Conservation (phyloP, 176 grass and related monocot genomes). For the Paspalum notatum region DNA sequence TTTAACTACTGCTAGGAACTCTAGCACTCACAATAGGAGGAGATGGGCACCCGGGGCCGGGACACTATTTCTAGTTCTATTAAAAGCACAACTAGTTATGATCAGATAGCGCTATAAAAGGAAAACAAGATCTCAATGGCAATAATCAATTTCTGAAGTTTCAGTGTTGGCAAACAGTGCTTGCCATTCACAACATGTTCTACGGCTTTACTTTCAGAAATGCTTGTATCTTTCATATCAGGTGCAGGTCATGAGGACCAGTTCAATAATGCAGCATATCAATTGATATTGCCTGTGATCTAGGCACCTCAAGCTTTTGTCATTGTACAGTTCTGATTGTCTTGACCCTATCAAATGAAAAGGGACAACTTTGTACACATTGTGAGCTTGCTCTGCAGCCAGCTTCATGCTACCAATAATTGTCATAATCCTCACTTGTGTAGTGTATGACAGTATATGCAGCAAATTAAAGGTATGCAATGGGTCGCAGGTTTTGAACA, state of each 20-base stretch:
- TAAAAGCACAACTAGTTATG: not conserved
- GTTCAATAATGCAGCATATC: slow-evolving; percentile 43
- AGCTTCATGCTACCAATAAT: slow-evolving; percentile 7
- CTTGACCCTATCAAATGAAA: slow-evolving; percentile 38
- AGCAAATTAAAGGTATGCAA: slow-evolving; percentile 19
- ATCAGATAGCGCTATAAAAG: slow-evolving; percentile 1
- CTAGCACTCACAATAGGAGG: not conserved
- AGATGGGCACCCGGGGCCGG: not conserved
- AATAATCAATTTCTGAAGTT: slow-evolving; percentile 20
- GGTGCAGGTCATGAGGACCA: slow-evolving; percentile 30
- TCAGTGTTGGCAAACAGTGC: not conserved
- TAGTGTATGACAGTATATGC: not conserved
- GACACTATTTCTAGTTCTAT: not conserved
- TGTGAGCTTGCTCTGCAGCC: slow-evolving; percentile 7
- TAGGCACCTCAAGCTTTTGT: slow-evolving; percentile 10
- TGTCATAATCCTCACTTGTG: slow-evolving; percentile 7
- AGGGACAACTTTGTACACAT: slow-evolving; percentile 10
- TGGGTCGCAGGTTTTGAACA: slow-evolving; percentile 17
- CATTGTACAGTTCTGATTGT: slow-evolving; percentile 9
- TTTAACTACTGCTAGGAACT: not conserved
- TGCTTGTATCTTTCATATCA: slow-evolving; percentile 37
- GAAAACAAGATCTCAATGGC: not conserved
- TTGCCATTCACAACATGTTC: slow-evolving; percentile 7
- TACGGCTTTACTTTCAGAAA: slow-evolving; percentile 1
- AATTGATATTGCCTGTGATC: slow-evolving; percentile 33